Conservation (phyloP, 2,329 filamentous ascomycete species). For the Ophiocordyceps australis region DNA sequence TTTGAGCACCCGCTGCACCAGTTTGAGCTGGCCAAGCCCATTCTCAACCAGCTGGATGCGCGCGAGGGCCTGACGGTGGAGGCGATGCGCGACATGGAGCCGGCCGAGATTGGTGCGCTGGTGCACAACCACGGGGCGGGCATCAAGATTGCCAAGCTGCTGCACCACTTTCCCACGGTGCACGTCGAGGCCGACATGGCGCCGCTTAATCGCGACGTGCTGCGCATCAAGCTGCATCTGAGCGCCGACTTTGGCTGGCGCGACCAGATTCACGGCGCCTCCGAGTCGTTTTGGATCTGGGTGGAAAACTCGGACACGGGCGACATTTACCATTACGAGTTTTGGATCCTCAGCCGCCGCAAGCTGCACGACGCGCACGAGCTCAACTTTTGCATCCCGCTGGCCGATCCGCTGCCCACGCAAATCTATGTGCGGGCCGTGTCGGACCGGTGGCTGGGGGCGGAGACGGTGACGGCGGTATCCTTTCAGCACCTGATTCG, state of each 20-base stretch:
- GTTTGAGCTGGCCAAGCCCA: conserved; percentile 72
- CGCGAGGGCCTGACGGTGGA: conserved; percentile 65
- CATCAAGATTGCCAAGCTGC: conserved; percentile 57
- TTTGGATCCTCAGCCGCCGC: conserved; percentile 77
- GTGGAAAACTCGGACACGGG: conserved; percentile 96
- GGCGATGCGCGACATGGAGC: conserved; percentile 78
- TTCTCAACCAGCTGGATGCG: conserved; percentile 72
- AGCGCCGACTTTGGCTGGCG: conserved; percentile 91
- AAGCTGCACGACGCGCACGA: conserved; percentile 95
- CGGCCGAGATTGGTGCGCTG: conserved; percentile 72
- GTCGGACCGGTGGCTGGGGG: conserved; percentile 90
- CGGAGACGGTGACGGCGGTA: conserved; percentile 85
- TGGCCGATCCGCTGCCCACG: conserved; percentile 80
- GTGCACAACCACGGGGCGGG: conserved; percentile 88
- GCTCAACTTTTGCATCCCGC: conserved; percentile 89
- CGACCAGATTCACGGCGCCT: conserved; percentile 79
- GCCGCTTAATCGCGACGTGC: conserved; percentile 81
- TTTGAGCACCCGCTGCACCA: conserved; percentile 91
- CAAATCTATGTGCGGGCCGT: conserved; percentile 94
- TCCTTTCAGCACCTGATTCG: conserved; percentile 97
- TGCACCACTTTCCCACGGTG: conserved; percentile 85
- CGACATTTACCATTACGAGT: conserved; percentile 96
- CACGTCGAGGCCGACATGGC: conserved; percentile 88
- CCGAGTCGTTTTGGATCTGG: conserved; percentile 97
- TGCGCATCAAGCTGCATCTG: conserved; percentile 75